Percentiles rank a stretch among this genome's conserved stretches.
Conservation (phyloP, 1,284 basidiomycete genomes). For the Sanghuangporus sanghuang region DNA sequence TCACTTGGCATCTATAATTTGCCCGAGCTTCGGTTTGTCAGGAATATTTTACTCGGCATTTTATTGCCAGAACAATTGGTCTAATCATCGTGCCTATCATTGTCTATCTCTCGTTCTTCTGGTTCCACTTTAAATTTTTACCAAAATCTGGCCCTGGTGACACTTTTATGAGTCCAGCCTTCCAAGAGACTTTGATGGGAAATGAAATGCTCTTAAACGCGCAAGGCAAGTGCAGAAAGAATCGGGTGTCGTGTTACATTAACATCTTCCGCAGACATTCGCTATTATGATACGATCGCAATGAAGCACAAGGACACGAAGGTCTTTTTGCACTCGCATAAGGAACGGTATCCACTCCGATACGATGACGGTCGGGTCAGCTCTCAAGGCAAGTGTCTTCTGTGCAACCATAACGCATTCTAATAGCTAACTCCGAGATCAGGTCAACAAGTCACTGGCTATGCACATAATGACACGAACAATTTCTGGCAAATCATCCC, state of each 20-base stretch:
- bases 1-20: not conserved
- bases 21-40: conserved; percentile 29
- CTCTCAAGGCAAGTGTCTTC: conserved; percentile 66
- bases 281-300: conserved; percentile 87
- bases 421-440: conserved; percentile 11
- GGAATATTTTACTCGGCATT: conserved; percentile 90
- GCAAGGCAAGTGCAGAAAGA: conserved; percentile 55
- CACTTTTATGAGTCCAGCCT: conserved; percentile 94
- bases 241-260: not conserved
- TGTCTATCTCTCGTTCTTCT: conserved; percentile 96
- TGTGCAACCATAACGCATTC: not conserved
- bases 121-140: conserved; percentile 90
- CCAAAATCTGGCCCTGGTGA: conserved; percentile 92
- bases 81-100: conserved; percentile 85
- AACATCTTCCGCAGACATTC: conserved; percentile 62
- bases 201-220: conserved; percentile 90
- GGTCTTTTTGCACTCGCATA: conserved; percentile 90
- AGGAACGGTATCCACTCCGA: conserved; percentile 84
- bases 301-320: conserved; percentile 92
- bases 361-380: conserved; percentile 97
- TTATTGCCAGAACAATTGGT: conserved; percentile 81
- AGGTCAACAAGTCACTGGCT: conserved; percentile 99
- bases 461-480: conserved; percentile 89
- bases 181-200: conserved; percentile 93
- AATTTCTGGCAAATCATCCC: conserved; percentile 96